Evolutionary conservation across 2,329 filamentous ascomycete genomes (phyloP).

Genomic region (Aurifilum marmelostoma): DNA sequence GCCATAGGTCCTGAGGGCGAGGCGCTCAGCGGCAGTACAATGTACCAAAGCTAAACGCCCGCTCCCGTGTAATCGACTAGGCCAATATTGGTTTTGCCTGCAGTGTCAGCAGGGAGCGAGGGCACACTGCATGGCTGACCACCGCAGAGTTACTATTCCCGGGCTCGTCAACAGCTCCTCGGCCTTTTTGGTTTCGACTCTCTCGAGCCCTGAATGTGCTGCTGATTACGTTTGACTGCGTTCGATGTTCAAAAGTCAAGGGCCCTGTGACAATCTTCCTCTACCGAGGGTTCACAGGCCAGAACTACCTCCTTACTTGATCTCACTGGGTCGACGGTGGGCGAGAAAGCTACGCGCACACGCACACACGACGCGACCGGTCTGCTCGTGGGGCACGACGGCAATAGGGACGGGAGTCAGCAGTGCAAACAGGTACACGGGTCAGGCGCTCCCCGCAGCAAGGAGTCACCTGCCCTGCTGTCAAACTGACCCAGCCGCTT

Average conservation of each 20-base stretch:
- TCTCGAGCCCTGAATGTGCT: too few relatives aligned
- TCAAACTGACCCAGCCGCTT: not conserved
- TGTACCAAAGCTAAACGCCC: slow-evolving; percentile 19
- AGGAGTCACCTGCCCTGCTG: slow-evolving; percentile 17
- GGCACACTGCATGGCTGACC: slow-evolving; percentile 20
- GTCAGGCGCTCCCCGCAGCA: slow-evolving; percentile 12
- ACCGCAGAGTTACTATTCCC: slow-evolving; percentile 12
- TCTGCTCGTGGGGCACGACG: slow-evolving; percentile 1
- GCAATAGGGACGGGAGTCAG: slow-evolving; percentile 19
- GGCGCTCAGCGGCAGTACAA: slow-evolving; percentile 20
- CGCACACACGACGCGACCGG: slow-evolving; percentile 14
- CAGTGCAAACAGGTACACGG: slow-evolving; percentile 18
- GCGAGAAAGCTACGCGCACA: slow-evolving; percentile 6
- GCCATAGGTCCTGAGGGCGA: slow-evolving; percentile 19
- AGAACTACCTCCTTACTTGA: not conserved
- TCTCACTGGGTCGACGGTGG: not conserved
- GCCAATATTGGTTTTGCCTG: slow-evolving; percentile 16
- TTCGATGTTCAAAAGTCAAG: not conserved
- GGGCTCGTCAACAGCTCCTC: slow-evolving; percentile 10
- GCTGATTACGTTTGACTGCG: not conserved
- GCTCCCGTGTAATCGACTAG: slow-evolving; percentile 23
- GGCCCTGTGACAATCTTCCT: not conserved
- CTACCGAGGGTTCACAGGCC: slow-evolving; percentile 8
- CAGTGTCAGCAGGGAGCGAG: slow-evolving; percentile 17
- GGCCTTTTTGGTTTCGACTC: not conserved